A percentile compares a stretch with the other conserved stretches of the same genome.
phyloP scores from a whole-genome alignment of 2,329 filamentous ascomycete species.

The Trichoderma sp. region DNA sequence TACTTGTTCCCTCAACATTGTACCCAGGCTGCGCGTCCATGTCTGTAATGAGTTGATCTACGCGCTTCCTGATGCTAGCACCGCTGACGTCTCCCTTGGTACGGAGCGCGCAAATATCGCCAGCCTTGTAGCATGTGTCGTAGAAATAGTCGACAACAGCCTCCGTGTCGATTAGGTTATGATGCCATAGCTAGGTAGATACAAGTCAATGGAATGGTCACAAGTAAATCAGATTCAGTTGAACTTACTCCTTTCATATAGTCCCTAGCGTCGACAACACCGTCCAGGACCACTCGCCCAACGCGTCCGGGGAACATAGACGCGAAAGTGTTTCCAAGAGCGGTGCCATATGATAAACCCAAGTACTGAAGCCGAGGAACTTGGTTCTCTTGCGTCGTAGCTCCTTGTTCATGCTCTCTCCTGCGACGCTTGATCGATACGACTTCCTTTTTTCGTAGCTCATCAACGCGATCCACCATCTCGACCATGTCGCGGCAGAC shows the following conservation, averaged over 20 bases:
- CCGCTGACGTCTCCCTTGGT: too few relatives aligned
- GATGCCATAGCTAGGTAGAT: not conserved
- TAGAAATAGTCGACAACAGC: too few relatives aligned
- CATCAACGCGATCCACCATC: slow-evolving; percentile 45
- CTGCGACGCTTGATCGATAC: not conserved
- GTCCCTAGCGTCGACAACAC: slow-evolving; percentile 37
- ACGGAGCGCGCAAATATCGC: too few relatives aligned
- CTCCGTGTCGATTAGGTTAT: too few relatives aligned
- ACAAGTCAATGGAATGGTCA: not conserved
- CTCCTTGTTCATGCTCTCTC: not conserved
- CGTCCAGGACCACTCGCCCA: slow-evolving; percentile 47
- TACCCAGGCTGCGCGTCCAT: too few relatives aligned
- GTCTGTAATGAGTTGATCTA: too few relatives aligned
- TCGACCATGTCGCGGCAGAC: slow-evolving; percentile 49
- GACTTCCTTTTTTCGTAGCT: slow-evolving; percentile 34
- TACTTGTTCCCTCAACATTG: not conserved
- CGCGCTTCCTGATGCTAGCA: too few relatives aligned
- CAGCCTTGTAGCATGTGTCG: too few relatives aligned
- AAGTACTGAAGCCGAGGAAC: slow-evolving; percentile 37
- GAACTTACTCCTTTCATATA: not conserved
- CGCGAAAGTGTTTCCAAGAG: slow-evolving; percentile 47
- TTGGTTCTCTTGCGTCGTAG: not conserved
- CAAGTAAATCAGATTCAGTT: too few relatives aligned
- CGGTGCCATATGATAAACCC: slow-evolving; percentile 48
- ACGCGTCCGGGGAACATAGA: slow-evolving; percentile 50